phyloP scores from a whole-genome alignment of 345 rosid genomes.

The Salix viminalis region DNA sequence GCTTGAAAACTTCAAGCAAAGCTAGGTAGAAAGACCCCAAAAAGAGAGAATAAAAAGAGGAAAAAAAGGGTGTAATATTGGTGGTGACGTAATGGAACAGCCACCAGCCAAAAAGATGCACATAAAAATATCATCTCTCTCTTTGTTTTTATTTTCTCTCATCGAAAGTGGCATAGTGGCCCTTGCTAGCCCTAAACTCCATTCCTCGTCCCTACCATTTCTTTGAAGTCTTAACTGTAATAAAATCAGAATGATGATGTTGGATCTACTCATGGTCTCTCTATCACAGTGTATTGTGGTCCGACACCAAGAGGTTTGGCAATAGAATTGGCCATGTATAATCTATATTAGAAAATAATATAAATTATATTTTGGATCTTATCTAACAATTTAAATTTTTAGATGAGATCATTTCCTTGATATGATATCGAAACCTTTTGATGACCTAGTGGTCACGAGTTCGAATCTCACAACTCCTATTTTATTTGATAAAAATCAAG shows the following conservation, averaged over 20 bases:
- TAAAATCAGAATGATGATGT: constrained; percentile 40
- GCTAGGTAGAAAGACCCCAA: constrained; percentile 18
- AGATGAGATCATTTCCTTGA: too few species aligned
- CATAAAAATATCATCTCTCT: neutral
- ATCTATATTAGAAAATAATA: too few species aligned
- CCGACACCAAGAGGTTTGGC: constrained; percentile 15
- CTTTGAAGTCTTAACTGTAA: constrained; percentile 21
- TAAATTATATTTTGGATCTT: too few species aligned
- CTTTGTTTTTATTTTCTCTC: neutral
- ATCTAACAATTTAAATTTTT: too few species aligned
- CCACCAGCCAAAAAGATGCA: constrained; percentile 33
- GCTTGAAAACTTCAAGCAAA: constrained; percentile 2
- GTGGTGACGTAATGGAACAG: constrained; percentile 49
- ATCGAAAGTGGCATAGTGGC: constrained; percentile 33
- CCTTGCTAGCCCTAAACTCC: constrained; percentile 28
- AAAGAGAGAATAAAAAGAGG: constrained; percentile 6
- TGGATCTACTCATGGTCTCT: constrained; percentile 23
- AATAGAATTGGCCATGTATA: neutral
- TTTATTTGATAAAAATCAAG: too few species aligned
- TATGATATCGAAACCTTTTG: too few species aligned
- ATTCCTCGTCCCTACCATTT: constrained; percentile 44
- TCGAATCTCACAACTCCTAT: too few species aligned
- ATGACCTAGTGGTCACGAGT: too few species aligned
- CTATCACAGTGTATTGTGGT: constrained; percentile 3
- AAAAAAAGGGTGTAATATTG: constrained; percentile 1